Conservation (phyloP, 2,329 filamentous ascomycete genomes). For the Pseudogymnoascus pannorum region DNA sequence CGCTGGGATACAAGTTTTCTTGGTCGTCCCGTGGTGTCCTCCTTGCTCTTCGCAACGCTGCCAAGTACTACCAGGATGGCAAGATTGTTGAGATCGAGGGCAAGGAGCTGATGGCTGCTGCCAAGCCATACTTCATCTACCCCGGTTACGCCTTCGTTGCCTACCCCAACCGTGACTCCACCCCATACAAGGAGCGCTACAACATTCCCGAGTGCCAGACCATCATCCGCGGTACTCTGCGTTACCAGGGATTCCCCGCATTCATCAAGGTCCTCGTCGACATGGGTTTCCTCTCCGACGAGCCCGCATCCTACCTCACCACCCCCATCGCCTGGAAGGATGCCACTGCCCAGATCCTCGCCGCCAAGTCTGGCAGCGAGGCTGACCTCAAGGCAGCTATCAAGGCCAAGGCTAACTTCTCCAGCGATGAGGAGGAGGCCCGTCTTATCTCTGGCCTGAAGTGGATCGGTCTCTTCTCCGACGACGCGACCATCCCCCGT, state of each 20-base stretch:
- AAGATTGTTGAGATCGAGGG: conserved; percentile 60
- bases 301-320: conserved; percentile 57
- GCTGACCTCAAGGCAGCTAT: conserved; percentile 68
- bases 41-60: conserved; percentile 78
- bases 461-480: conserved; percentile 64
- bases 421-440: conserved; percentile 57
- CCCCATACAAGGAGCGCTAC: conserved; percentile 81
- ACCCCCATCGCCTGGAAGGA: conserved; percentile 72
- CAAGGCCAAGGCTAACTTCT: conserved; percentile 66
- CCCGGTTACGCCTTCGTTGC: conserved; percentile 83
- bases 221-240: conserved; percentile 73
- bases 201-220: conserved; percentile 83
- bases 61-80: conserved; percentile 74
- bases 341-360: conserved; percentile 70
- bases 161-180: conserved; percentile 90
- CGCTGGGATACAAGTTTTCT: conserved; percentile 88
- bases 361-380: conserved; percentile 57
- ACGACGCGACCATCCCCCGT: conserved; percentile 60
- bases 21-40: conserved; percentile 71
- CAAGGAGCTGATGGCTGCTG: conserved; percentile 72
- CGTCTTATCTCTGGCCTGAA: conserved; percentile 64
- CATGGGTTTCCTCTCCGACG: conserved; percentile 78
- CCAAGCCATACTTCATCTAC: conserved; percentile 88
- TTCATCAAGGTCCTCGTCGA: conserved; percentile 84
- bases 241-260: conserved; percentile 85